Base-by-base conservation (phyloP, 805 yeast genomes). In the Cyberlindnera mrakii region DNA sequence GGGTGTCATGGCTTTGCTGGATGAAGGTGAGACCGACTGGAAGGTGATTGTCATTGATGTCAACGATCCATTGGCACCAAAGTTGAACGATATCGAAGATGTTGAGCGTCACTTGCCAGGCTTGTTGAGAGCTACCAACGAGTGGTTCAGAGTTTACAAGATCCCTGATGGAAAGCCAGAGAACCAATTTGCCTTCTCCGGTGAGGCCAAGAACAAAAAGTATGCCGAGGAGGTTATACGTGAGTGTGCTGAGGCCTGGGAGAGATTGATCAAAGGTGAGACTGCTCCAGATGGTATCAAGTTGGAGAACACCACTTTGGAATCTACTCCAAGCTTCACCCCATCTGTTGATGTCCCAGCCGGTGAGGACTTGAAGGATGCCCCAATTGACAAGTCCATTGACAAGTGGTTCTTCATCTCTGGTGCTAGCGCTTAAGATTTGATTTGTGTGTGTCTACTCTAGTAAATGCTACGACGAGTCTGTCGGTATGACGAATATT, bases 351-450 rank as follows among this genome's bases (percentile, higher is more conserved):
- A 67, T 42, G 63, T 87, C 46, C 95, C 96, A 55, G 75, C 77
- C 45, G 95, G 86, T 58, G 58, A 77, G 56, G 78, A 84, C 53
- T 66, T 71, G 53, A 77, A 90, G 51, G 89, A 90, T 64, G 96
- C 95, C 51, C 95, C 96, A 68, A 87, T 93, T 66, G 99, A 91
- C 75, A 80, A 85, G 71, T 87, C 96, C 44, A 73, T 91, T 65
- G 98, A 91, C 78, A 91, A 91, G 74, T 91, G 99, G 99, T 91
- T 93, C 79, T 91, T 80, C 81, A 91, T 91, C 64, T 87, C 91
- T 47, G 93, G 91, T 71, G 81, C 85, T 50, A 72, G 78, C 52
- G 72, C 73, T 58, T 71, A 48, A 44, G 14, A 11, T 15, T n/a
- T n/a, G n/a, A n/a, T n/a, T n/a, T 30, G 15, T n/a, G 17, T n/a